Base-by-base conservation (phyloP, 2,329 filamentous ascomycete species). In the Aspergillus neotritici region DNA sequence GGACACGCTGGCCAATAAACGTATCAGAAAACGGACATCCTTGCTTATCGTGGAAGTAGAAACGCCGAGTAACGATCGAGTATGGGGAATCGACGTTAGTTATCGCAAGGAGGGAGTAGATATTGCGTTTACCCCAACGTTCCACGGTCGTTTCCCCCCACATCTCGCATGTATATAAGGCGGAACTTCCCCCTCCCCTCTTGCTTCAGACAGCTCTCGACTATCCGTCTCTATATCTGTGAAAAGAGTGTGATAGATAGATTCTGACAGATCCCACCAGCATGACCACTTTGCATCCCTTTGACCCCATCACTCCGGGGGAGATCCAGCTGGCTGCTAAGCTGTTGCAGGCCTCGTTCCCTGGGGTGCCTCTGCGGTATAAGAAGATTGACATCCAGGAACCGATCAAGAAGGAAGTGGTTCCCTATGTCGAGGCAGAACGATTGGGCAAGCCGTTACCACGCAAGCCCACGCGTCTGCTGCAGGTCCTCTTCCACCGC, bases 301-400 rank as follows among this genome's bases (percentile, higher is more conserved):
- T 69, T 42, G 66, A 68, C 48, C 64, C 66, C 13, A 60, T 69
- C 36, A 65, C 62, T 11, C 62, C 66, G 14, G 59, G 50, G 41
- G 67, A 70, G 44, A 68, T 70, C 46, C 58, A 61, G 45, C 45
- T 69, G 42, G 65, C 63, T n/a, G 65, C 64, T 13, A 62, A 62
- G 41, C 52, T 69, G 43, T 50, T 70, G 21, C 51, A 67, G 52
- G 52, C 58, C 2, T 53, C 64, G 15, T 68, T 68, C 38, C 63
- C 65, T 1, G 60, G 59, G 2, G 56, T 64, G 5, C 46, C 54
- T 17, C 49, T 73, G 25, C 64, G 69, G 5, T 82, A 80, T 72
- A 87, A 87, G 66, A 77, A 76, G 52, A 76, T 87, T 39, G 85
- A 79, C 15, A 69, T 85, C 3, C 74, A 82, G 40, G 81, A 86